Conservation (phyloP, 441 rosid genomes). For the Eutrema salsugineum region DNA sequence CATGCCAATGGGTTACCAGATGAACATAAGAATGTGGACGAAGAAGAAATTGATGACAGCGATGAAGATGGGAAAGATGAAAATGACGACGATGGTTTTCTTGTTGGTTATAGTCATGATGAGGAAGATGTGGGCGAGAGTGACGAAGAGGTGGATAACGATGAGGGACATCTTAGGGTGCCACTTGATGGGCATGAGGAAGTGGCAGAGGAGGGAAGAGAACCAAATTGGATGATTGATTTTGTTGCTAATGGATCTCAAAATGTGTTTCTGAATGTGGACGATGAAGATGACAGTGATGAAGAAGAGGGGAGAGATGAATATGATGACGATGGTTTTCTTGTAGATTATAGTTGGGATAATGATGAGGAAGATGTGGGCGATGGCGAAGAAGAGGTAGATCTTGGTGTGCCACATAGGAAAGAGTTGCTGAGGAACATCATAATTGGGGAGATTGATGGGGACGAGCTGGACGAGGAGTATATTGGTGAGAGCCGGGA, state of each 20-base stretch:
- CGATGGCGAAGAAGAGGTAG: slow-evolving; percentile 50
- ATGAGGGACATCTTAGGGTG: slow-evolving; percentile 17
- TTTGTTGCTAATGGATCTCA: background rate
- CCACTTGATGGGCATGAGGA: background rate
- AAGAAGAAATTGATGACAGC: slow-evolving; percentile 27
- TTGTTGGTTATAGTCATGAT: slow-evolving; percentile 26
- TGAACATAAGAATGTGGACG: slow-evolving; percentile 19
- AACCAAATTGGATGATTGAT: background rate
- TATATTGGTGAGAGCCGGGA: slow-evolving; percentile 69
- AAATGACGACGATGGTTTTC: slow-evolving; percentile 20
- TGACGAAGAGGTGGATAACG: slow-evolving; percentile 60
- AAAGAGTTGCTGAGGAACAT: slow-evolving; percentile 7
- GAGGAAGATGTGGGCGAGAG: slow-evolving; percentile 50
- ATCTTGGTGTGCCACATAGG: background rate
- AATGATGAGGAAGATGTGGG: slow-evolving; percentile 39
- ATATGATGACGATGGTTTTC: background rate
- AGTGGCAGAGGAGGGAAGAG: background rate
- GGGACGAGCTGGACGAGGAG: slow-evolving; percentile 57
- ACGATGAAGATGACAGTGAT: background rate
- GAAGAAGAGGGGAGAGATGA: background rate
- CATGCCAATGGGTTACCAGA: background rate
- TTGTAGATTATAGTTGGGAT: background rate
- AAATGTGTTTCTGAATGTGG: background rate
- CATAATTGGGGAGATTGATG: slow-evolving; percentile 41
- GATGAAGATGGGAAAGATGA: slow-evolving; percentile 37